phyloP scores from a whole-genome alignment of 306 rosid species.

The Vigna mungo region DNA sequence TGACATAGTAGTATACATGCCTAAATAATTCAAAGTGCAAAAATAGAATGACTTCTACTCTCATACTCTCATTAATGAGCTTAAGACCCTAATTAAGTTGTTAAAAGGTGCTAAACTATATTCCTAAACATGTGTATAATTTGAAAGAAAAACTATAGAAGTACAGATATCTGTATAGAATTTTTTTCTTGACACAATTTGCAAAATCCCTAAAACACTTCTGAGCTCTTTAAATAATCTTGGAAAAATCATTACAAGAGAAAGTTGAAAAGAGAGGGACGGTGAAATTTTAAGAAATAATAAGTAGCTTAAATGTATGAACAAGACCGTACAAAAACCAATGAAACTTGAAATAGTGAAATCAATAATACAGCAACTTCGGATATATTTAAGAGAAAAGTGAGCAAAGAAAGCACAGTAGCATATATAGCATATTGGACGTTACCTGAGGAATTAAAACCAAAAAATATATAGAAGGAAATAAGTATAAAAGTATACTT shows the following conservation, averaged over 20 bases:
- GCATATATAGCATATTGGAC: too few species aligned
- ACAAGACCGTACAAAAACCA: neutral
- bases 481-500: constrained; percentile 24
- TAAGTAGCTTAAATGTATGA: neutral
- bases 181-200: neutral
- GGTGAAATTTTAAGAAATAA: constrained; percentile 6
- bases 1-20: constrained; percentile 6
- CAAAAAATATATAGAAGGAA: neutral
- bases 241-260: neutral
- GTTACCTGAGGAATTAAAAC: neutral
- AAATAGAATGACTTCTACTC: neutral
- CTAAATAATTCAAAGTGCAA: constrained; percentile 3
- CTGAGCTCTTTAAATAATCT: neutral
- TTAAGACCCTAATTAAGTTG: neutral
- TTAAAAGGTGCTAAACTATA: neutral
- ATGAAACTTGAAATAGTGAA: constrained; percentile 12
- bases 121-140: neutral
- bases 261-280: neutral
- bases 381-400: neutral
- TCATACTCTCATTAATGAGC: neutral
- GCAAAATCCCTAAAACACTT: neutral
- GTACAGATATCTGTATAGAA: neutral
- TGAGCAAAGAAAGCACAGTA: neutral
- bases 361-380: neutral
- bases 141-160: neutral